Base-by-base conservation (phyloP, 1,139 yeast species). In the Suhomyces ambrosiae region DNA sequence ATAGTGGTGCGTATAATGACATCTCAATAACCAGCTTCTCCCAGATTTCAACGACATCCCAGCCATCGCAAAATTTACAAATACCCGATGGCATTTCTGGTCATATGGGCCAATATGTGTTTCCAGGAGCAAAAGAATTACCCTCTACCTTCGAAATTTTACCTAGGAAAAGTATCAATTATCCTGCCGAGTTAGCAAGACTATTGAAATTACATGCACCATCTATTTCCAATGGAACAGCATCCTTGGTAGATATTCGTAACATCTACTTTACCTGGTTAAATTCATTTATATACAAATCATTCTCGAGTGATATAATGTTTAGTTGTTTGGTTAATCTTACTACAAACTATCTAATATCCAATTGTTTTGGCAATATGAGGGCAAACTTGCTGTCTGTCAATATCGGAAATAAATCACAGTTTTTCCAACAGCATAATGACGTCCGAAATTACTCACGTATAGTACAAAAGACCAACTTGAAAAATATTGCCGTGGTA, bases 301-400 rank as follows among this genome's bases (percentile, higher is more conserved):
- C 68, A 15, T 53, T 45, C 40, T 32, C 30, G 8, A 47, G 52
- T 21, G 55, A 54, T 16, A 42, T 63, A 33, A 62, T 68, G 68
- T 67, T 68, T 42, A 60, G 65, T 48, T 65, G 73, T 40, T 60
- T 70, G 41, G 40, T 66, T 25, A 69, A 69, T 42, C 57, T 70
- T 35, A 64, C 72, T 23, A 64, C 74, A 15, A 70, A 70, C 47
- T 70, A 65, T 43, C 49, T 70, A 35, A 61, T 68, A 21, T 58
- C 72, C 23, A 68, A 59, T 39, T 53, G 58, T 31, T 60, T 65
- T 41, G 56, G 56, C 33, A 48, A 39, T 31, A 44, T 40, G 40
- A 53, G 42, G 23, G 35, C 44, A n/a, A 35, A 18, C n/a, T n/a
- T n/a, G n/a, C n/a, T n/a, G n/a, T n/a, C n/a, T n/a, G 27, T 35